Evolutionary conservation across 345 rosid species (phyloP).

Genomic region (thale cress (Arabidopsis thaliana)): DNA sequence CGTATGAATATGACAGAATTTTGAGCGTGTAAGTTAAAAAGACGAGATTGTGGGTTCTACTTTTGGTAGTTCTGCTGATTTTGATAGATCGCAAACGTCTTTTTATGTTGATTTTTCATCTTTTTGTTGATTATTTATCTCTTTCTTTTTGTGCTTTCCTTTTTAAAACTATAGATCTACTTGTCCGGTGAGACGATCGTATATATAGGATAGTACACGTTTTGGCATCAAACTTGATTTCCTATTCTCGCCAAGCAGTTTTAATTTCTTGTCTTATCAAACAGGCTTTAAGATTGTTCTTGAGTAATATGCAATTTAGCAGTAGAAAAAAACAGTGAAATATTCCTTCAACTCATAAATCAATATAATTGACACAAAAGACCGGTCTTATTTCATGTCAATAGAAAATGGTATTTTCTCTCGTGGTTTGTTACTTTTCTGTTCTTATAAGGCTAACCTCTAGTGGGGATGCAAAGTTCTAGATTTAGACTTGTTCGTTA

Average conservation of each 20-base stretch:
- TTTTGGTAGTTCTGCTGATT: constrained; percentile 37
- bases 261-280: not conserved
- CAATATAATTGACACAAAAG: constrained; percentile 2
- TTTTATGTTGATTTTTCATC: constrained; percentile 23
- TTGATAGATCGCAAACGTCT: constrained; percentile 29
- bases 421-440: too few species aligned
- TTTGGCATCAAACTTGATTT: not conserved
- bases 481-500: too few species aligned
- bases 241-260: not conserved
- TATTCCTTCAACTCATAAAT: not conserved
- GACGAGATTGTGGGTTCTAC: constrained; percentile 43
- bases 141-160: not conserved
- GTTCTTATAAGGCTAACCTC: too few species aligned
- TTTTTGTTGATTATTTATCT: not conserved
- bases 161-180: too few species aligned
- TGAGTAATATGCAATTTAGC: not conserved
- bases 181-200: too few species aligned
- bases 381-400: not conserved
- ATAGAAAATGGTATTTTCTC: not conserved
- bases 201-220: not conserved
- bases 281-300: not conserved
- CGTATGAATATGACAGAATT: constrained; percentile 37
- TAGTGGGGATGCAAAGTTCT: too few species aligned
- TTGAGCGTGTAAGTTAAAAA: constrained; percentile 43
- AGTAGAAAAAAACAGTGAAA: not conserved